phyloP scores from a whole-genome alignment of 345 rosid species.

The Aethionema arabicum region DNA sequence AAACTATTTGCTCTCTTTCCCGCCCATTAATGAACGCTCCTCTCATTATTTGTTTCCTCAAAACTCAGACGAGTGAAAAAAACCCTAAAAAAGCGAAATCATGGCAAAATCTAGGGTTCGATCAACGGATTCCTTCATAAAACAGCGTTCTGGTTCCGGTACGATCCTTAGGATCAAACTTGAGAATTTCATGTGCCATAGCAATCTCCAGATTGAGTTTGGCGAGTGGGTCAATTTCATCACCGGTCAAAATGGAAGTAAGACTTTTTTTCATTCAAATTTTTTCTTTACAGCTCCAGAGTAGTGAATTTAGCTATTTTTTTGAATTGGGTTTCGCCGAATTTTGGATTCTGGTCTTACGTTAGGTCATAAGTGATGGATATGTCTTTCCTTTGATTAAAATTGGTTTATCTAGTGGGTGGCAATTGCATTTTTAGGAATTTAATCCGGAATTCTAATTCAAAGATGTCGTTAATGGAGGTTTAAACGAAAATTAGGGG shows the following conservation, averaged over 20 bases:
- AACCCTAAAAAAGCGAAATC: conserved; percentile 18
- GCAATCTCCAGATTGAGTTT: conserved; percentile 73
- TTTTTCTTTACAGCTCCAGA: background rate
- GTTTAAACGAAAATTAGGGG: background rate
- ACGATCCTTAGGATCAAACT: conserved; percentile 62
- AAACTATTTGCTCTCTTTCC: conserved; percentile 19
- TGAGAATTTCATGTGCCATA: conserved; percentile 95
- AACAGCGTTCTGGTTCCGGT: conserved; percentile 62
- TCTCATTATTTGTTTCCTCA: conserved; percentile 10
- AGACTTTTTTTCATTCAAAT: conserved; percentile 6
- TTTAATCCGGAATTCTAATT: background rate
- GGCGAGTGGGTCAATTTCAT: conserved; percentile 89
- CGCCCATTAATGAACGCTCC: conserved; percentile 12
- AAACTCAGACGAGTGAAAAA: conserved; percentile 11
- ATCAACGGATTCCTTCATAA: conserved; percentile 22
- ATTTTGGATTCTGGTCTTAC: background rate
- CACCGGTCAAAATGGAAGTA: conserved; percentile 97
- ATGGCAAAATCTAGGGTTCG: conserved; percentile 53
- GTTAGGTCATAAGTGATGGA: background rate
- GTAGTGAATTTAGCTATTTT: background rate
- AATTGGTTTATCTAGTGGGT: background rate
- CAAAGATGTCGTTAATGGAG: background rate
- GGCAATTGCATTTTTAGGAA: background rate
- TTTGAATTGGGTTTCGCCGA: conserved; percentile 14
- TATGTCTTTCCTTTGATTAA: conserved; percentile 3